Conservation (phyloP, 495 filamentous ascomycete genomes). For the Thermochaetoides thermophila region DNA sequence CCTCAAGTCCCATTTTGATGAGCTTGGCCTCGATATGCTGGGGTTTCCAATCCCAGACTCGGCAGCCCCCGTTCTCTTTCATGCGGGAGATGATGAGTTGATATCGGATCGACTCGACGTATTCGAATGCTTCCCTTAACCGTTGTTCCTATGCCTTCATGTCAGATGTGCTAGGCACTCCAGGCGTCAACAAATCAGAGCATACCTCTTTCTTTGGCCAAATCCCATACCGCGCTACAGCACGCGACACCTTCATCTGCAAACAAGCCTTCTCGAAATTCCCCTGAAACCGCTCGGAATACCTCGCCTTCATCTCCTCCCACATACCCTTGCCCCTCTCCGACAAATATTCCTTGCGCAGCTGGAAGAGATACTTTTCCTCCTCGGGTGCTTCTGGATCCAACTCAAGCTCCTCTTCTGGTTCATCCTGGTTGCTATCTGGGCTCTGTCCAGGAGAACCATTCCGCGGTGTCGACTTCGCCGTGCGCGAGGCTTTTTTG, state of each 20-base stretch:
- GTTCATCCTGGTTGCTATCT: slow-evolving; percentile 6
- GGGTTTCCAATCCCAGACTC: slow-evolving; percentile 24
- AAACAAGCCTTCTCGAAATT: slow-evolving; percentile 30
- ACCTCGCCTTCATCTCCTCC: slow-evolving; percentile 33
- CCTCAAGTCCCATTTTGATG: slow-evolving; percentile 22
- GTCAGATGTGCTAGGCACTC: not conserved
- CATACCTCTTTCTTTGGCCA: slow-evolving; percentile 33
- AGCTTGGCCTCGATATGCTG: slow-evolving; percentile 24
- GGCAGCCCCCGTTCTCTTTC: slow-evolving; percentile 24
- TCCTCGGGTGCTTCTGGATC: slow-evolving; percentile 31
- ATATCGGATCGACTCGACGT: slow-evolving; percentile 21
- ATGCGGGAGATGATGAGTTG: slow-evolving; percentile 18
- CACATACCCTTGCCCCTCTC: slow-evolving; percentile 39
- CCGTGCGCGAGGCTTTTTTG: slow-evolving; percentile 10
- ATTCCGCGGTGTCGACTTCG: slow-evolving; percentile 10
- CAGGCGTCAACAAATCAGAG: not conserved
- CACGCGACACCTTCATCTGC: slow-evolving; percentile 35
- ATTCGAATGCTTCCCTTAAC: slow-evolving; percentile 16
- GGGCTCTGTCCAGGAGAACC: slow-evolving; percentile 5
- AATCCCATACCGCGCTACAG: slow-evolving; percentile 27
- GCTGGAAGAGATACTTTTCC: slow-evolving; percentile 28
- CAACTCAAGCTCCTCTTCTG: slow-evolving; percentile 17
- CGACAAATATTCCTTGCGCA: slow-evolving; percentile 26
- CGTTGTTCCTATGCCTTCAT: slow-evolving; percentile 12
- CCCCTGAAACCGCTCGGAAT: slow-evolving; percentile 23